Conservation (phyloP, 208 protist genomes). For the Leishmania turanica region DNA sequence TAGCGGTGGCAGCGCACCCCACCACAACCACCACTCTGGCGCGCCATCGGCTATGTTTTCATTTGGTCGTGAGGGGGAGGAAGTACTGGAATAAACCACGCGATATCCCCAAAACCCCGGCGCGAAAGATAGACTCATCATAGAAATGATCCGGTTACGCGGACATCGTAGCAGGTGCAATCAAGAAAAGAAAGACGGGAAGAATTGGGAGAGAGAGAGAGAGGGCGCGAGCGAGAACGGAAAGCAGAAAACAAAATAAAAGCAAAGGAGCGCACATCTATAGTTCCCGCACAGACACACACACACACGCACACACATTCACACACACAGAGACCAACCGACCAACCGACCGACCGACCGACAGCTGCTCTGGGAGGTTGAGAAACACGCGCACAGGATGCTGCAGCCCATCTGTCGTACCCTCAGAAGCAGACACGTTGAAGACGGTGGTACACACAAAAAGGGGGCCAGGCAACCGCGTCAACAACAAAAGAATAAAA, state of each 20-base stretch:
- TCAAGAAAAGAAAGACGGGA: background rate
- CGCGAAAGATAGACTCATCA: background rate
- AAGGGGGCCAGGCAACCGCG: background rate
- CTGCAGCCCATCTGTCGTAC: background rate
- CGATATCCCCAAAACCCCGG: too few species aligned
- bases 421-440: background rate
- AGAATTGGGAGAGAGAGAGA: background rate
- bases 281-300: background rate
- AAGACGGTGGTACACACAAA: conserved; percentile 1
- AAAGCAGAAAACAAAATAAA: conserved; percentile 7
- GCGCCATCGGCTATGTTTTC: background rate
- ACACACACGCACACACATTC: too few species aligned
- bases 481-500: conserved; percentile 10
- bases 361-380: background rate
- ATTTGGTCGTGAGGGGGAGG: background rate
- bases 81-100: background rate
- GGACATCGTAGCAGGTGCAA: background rate
- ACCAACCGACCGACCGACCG: background rate
- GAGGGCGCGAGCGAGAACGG: background rate
- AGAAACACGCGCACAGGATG: background rate
- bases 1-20: background rate
- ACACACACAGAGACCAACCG: background rate
- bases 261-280: background rate
- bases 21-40: background rate
- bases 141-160: background rate